phyloP scores from a whole-genome alignment of 2,329 filamentous ascomycete genomes.

The Aspergillus fumigatiaffinis region DNA sequence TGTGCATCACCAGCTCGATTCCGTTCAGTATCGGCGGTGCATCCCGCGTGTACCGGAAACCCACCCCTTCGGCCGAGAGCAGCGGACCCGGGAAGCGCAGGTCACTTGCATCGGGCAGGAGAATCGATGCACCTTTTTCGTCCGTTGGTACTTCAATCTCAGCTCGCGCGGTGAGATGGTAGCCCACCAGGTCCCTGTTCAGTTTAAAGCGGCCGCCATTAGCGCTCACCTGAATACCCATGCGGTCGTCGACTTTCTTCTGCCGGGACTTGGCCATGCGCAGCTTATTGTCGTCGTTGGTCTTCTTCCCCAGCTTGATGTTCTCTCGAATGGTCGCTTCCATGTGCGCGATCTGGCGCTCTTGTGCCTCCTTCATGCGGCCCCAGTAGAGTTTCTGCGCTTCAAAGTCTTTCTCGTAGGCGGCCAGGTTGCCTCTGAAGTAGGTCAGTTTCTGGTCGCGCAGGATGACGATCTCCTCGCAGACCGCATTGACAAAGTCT shows the following conservation, averaged over 20 bases:
- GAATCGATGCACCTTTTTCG: constrained; percentile 55
- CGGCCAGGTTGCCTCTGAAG: constrained; percentile 70
- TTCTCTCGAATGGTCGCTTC: constrained; percentile 73
- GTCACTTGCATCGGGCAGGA: constrained; percentile 61
- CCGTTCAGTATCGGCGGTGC: constrained; percentile 54
- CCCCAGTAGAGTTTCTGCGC: constrained; percentile 63
- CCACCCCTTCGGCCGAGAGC: constrained; percentile 65
- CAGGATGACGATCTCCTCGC: constrained; percentile 70
- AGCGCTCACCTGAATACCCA: constrained; percentile 69
- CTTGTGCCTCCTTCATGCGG: constrained; percentile 77
- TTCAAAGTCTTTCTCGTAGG: constrained; percentile 65
- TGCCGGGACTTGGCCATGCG: constrained; percentile 80
- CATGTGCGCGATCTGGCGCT: constrained; percentile 75
- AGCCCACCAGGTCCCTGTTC: constrained; percentile 68
- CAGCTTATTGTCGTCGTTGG: constrained; percentile 79
- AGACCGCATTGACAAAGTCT: constrained; percentile 72
- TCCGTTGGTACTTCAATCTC: constrained; percentile 68
- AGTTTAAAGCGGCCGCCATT: constrained; percentile 76
- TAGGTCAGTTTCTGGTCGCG: constrained; percentile 67
- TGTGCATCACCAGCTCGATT: constrained; percentile 64
- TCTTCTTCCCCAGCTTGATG: constrained; percentile 69
- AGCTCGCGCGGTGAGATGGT: constrained; percentile 53
- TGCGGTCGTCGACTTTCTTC: constrained; percentile 78
- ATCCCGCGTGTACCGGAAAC: constrained; percentile 57
- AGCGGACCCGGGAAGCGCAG: constrained; percentile 72